phyloP scores from a whole-genome alignment of 2,329 filamentous ascomycete species.

The Amphichorda felina region DNA sequence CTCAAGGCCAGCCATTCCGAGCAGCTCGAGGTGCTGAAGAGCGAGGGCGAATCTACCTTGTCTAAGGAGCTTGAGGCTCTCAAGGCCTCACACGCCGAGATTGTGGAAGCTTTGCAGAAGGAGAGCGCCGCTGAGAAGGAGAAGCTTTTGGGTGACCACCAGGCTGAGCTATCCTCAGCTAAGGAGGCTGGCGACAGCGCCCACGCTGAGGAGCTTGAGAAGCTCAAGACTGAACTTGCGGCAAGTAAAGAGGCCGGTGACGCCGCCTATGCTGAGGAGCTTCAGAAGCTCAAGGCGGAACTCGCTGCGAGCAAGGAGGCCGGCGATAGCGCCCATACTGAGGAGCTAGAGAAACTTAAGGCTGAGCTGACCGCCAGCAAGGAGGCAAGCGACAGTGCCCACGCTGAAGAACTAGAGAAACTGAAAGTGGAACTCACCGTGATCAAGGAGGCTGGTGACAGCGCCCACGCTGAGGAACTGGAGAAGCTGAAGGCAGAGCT shows the following conservation, averaged over 20 bases:
- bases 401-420: constrained; percentile 19
- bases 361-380: constrained; percentile 13
- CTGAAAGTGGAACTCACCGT: constrained; percentile 16
- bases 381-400: constrained; percentile 17
- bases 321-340: constrained; percentile 15
- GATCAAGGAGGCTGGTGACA: constrained; percentile 7
- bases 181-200: constrained; percentile 16
- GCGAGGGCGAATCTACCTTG: constrained; percentile 25
- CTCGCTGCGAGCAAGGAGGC: constrained; percentile 16
- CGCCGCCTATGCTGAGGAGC: constrained; percentile 20
- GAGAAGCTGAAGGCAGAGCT: constrained; percentile 17
- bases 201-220: constrained; percentile 18
- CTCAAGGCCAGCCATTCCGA: constrained; percentile 42
- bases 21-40: constrained; percentile 31
- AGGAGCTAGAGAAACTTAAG: constrained; percentile 22
- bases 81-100: constrained; percentile 29
- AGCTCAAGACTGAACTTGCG: constrained; percentile 15
- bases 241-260: constrained; percentile 16
- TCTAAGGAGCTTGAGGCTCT: constrained; percentile 28
- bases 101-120: constrained; percentile 28
- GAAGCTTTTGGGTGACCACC: constrained; percentile 14
- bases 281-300: constrained; percentile 17
- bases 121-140: constrained; percentile 26
- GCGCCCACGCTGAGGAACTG: constrained; percentile 15
- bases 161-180: constrained; percentile 15